Percentiles rank a stretch among this genome's conserved stretches.
Conservation (phyloP, 768 basidiomycete genomes). For the Cantharellus cinnabarinus region DNA sequence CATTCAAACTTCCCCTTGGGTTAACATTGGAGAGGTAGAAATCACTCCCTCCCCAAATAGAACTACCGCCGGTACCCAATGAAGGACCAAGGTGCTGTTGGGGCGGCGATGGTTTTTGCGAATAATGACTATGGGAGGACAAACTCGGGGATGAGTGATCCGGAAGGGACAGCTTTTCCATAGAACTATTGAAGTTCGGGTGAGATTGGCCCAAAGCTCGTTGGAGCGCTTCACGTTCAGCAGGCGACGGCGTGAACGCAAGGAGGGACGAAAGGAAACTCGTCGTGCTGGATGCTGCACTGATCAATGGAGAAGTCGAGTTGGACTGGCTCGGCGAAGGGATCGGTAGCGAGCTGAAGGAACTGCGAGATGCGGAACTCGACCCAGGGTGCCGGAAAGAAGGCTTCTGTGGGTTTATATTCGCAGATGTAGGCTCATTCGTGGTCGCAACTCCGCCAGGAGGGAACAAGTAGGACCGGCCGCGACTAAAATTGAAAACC, state of each 20-base stretch:
- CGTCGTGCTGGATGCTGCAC: slow-evolving; percentile 1
- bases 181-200: not conserved
- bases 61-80: no score
- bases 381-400: not conserved
- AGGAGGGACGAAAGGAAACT: slow-evolving; percentile 31
- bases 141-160: not conserved
- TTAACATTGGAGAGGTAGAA: no score
- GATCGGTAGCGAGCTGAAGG: not conserved
- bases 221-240: slow-evolving; percentile 67
- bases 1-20: no score
- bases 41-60: no score
- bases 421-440: not conserved
- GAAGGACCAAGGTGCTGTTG: no score
- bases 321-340: not conserved
- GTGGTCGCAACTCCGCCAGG: not conserved
- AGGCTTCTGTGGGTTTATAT: not conserved
- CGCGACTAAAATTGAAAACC: slow-evolving; percentile 39
- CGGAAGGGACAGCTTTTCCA: not conserved
- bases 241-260: slow-evolving; percentile 75
- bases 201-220: slow-evolving; percentile 32
- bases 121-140: not conserved
- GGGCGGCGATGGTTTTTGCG: no score
- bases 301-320: not conserved
- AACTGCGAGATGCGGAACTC: not conserved
- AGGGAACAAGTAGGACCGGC: slow-evolving; percentile 1